Percentiles rank a stretch among this genome's conserved stretches.
Conservation (phyloP, 352 stramenopile species). For the Phytopythium litorale region DNA sequence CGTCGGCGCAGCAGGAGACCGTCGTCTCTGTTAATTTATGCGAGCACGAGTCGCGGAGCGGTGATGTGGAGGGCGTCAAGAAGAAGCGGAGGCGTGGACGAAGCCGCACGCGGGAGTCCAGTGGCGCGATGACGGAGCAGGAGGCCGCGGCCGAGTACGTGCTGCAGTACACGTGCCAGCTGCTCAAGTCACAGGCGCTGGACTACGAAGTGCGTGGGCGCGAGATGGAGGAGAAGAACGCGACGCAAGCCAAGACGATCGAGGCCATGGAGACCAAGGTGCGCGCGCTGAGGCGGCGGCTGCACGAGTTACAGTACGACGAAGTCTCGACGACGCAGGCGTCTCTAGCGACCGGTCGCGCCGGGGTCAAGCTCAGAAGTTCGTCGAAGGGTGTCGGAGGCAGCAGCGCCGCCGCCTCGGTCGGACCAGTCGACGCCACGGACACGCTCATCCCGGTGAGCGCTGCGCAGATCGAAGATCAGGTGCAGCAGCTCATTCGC, state of each 20-base stretch:
- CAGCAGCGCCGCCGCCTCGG: not conserved
- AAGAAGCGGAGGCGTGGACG: constrained; percentile 11
- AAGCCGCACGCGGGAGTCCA: not conserved
- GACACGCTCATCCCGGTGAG: constrained; percentile 18
- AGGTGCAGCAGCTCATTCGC: constrained; percentile 27
- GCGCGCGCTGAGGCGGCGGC: constrained; percentile 18
- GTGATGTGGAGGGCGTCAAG: not conserved
- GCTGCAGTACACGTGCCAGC: constrained; percentile 35
- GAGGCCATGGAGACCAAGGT: constrained; percentile 38
- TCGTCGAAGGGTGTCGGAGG: no score
- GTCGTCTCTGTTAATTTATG: not conserved
- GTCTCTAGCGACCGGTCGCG: not conserved
- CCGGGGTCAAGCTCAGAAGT: not conserved
- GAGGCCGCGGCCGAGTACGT: constrained; percentile 31
- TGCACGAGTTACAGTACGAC: constrained; percentile 26
- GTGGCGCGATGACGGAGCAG: not conserved
- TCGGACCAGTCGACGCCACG: not conserved
- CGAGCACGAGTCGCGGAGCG: not conserved
- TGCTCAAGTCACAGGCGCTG: constrained; percentile 31
- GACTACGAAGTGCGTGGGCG: constrained; percentile 40
- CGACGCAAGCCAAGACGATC: constrained; percentile 21
- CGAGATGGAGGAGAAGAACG: constrained; percentile 42
- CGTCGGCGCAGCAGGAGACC: not conserved
- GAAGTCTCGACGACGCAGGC: not conserved
- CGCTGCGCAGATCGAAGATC: constrained; percentile 19